A percentile compares a stretch with the other conserved stretches of the same genome.
Evolutionary conservation across 371 early-diverging fungal species (phyloP).

Genomic region (Mucor lusitanicus): DNA sequence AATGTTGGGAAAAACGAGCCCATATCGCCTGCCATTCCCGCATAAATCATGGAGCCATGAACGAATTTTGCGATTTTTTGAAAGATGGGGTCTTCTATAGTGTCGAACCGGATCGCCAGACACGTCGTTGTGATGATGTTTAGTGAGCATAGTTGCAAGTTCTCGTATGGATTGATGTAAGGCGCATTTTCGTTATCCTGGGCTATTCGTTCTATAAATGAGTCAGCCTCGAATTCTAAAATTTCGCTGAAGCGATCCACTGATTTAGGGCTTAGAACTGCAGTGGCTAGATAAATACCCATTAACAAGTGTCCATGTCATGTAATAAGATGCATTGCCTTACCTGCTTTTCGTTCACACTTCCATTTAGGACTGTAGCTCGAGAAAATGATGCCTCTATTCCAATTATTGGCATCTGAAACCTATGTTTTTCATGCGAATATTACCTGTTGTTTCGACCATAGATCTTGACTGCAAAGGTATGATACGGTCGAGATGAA

Average conservation of each 20-base stretch:
- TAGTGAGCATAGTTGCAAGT: constrained; percentile 5
- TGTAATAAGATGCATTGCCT: not conserved
- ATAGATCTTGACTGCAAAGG: constrained; percentile 4
- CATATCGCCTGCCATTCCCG: constrained; percentile 9
- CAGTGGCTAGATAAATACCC: not conserved
- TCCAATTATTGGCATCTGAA: not conserved
- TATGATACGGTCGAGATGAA: constrained; percentile 12
- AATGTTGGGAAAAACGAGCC: constrained; percentile 7
- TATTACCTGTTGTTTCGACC: constrained; percentile 15
- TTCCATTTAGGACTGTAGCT: not conserved
- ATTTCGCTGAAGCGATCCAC: constrained; percentile 6
- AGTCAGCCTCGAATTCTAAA: not conserved
- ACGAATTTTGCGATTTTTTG: not conserved
- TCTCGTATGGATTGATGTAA: not conserved
- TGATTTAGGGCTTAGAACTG: constrained; percentile 4
- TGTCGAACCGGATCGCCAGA: not conserved
- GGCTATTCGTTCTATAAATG: not conserved
- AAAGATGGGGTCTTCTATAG: constrained; percentile 10
- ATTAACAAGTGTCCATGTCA: not conserved
- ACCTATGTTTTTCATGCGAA: not conserved
- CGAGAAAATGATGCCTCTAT: constrained; percentile 6
- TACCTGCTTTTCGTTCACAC: constrained; percentile 2
- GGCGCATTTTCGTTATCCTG: not conserved
- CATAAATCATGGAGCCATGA: not conserved
- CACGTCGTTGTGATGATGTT: constrained; percentile 11